Evolutionary conservation across 2,329 filamentous ascomycete genomes (phyloP).

Genomic region (Pestalotiopsis sp.): DNA sequence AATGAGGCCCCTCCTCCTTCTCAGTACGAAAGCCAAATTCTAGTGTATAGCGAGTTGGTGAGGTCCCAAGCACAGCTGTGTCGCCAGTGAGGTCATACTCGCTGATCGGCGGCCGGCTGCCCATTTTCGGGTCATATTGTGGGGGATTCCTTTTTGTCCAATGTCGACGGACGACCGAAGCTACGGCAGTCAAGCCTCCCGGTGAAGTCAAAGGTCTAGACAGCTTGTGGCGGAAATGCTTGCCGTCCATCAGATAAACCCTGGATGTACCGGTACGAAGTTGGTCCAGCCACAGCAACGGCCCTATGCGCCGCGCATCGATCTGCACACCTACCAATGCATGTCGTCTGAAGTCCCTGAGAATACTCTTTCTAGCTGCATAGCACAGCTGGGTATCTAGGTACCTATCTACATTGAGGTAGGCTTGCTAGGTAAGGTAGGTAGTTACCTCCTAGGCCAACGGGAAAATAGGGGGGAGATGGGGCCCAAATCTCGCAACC

Average conservation of each 20-base stretch:
- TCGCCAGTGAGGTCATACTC: neutral
- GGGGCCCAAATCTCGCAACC: neutral
- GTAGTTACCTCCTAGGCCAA: too few species aligned
- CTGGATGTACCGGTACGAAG: constrained; percentile 8
- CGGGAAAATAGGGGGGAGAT: too few species aligned
- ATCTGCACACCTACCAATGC: constrained; percentile 9
- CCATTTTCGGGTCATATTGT: neutral
- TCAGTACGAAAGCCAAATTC: neutral
- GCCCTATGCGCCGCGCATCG: neutral
- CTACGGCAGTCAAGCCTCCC: constrained; percentile 14
- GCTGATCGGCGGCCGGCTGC: constrained; percentile 7
- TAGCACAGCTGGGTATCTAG: neutral
- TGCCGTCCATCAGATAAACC: neutral
- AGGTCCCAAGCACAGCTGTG: too few species aligned
- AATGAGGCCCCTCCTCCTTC: neutral
- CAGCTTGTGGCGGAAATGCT: constrained; percentile 10
- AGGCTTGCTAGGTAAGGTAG: too few species aligned
- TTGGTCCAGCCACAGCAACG: neutral
- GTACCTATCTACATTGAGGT: too few species aligned
- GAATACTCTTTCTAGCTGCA: constrained; percentile 1
- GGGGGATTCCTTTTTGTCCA: neutral
- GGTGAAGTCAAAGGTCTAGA: constrained; percentile 5
- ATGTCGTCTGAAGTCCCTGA: neutral
- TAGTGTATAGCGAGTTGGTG: too few species aligned
- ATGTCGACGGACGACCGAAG: neutral